These are phyloP conservation scores for Luvunga scandens DNA, from an alignment of 345 rosid genomes.

Conservation along the genomic window DNA sequence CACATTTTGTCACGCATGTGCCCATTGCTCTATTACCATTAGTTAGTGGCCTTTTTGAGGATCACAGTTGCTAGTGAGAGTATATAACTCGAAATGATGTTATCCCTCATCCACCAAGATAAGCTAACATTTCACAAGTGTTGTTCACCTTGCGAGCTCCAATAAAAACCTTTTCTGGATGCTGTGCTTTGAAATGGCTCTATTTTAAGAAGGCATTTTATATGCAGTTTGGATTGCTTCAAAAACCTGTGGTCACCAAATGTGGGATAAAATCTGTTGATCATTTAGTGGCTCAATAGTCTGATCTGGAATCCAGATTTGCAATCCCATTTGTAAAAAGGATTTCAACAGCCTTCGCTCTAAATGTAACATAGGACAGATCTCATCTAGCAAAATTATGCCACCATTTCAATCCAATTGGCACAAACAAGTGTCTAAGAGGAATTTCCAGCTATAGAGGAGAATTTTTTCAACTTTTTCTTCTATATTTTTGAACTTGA, in stretches of 20 bases:
- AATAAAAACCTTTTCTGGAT: background rate
- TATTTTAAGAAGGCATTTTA: conserved; percentile 15
- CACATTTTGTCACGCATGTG: background rate
- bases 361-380: background rate
- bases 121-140: background rate
- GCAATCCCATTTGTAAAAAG: conserved; percentile 9
- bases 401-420: background rate
- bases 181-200: background rate
- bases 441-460: background rate
- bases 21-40: background rate
- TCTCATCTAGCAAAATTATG: background rate
- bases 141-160: background rate
- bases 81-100: background rate
- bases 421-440: background rate
- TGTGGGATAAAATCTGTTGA: conserved; percentile 13
- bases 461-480: background rate
- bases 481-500: background rate
- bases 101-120: background rate
- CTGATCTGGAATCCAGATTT: background rate
- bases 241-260: conserved; percentile 22
- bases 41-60: background rate
- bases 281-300: conserved; percentile 22
- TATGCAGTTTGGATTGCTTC: conserved; percentile 22
- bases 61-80: background rate
- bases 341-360: background rate